phyloP scores from a whole-genome alignment of 371 early-diverging fungal genomes.

The Haplosporangium sp. region DNA sequence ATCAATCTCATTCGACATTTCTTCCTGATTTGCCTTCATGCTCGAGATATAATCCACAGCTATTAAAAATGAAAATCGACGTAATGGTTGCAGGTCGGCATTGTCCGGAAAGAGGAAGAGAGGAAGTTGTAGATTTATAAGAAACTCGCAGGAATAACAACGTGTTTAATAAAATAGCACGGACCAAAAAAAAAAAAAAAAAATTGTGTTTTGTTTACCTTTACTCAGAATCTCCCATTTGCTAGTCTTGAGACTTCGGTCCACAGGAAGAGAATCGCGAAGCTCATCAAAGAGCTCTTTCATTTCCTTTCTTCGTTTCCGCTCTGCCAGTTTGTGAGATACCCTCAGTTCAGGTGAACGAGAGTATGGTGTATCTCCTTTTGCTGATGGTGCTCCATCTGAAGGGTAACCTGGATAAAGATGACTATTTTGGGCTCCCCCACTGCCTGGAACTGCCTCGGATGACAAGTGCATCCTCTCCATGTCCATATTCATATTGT shows the following conservation, averaged over 20 bases:
- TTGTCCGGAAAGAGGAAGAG: neutral
- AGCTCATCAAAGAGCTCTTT: slow-evolving; percentile 89
- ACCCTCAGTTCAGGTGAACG: slow-evolving; percentile 76
- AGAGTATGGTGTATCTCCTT: slow-evolving; percentile 73
- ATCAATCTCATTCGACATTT: slow-evolving; percentile 50
- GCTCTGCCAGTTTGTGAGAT: slow-evolving; percentile 88
- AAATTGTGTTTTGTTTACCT: slow-evolving; percentile 58
- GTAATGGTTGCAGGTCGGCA: neutral
- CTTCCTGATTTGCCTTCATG: slow-evolving; percentile 45
- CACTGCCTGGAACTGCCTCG: slow-evolving; percentile 10
- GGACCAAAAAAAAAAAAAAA: too few relatives aligned
- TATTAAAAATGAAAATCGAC: slow-evolving; percentile 4
- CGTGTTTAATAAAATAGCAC: too few relatives aligned
- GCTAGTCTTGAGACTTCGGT: slow-evolving; percentile 80
- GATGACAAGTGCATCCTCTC: slow-evolving; percentile 47
- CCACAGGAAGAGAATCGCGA: slow-evolving; percentile 78
- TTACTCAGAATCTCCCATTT: slow-evolving; percentile 91
- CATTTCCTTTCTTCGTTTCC: slow-evolving; percentile 88
- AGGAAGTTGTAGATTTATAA: neutral
- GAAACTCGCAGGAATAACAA: too few relatives aligned
- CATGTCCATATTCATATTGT: slow-evolving; percentile 47
- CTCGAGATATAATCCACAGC: slow-evolving; percentile 47
- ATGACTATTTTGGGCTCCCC: slow-evolving; percentile 9
- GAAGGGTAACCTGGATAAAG: slow-evolving; percentile 48
- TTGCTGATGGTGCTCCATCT: slow-evolving; percentile 20